These are phyloP conservation scores for Podila epigama DNA, from an alignment of 192 early-diverging fungal species.

Conservation along the genomic window DNA sequence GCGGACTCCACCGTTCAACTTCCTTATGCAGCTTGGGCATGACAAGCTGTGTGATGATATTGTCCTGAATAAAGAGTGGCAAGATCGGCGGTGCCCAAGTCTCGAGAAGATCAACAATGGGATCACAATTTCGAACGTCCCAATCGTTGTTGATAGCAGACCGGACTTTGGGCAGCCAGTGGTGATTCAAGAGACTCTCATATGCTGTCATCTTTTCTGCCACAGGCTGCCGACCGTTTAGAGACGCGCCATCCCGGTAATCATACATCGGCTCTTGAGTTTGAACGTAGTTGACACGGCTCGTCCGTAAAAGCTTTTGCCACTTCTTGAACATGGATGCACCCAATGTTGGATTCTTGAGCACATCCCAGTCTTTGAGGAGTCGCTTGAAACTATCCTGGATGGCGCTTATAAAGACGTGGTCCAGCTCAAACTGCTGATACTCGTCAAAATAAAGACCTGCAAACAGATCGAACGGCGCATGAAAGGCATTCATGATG, in stretches of 20 bases:
- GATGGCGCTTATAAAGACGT: conserved; percentile 61
- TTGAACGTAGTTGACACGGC: conserved; percentile 26
- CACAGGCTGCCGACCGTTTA: conserved; percentile 11
- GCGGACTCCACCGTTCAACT: conserved; percentile 71
- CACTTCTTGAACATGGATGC: conserved; percentile 62
- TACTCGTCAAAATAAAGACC: conserved; percentile 66
- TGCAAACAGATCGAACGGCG: conserved; percentile 63
- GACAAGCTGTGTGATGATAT: conserved; percentile 81
- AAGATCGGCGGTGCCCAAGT: conserved; percentile 70
- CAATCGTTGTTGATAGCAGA: conserved; percentile 83
- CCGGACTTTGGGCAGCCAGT: conserved; percentile 82
- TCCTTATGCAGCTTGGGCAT: conserved; percentile 76
- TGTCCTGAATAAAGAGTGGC: conserved; percentile 75
- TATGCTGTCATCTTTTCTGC: conserved; percentile 71
- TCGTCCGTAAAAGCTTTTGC: conserved; percentile 63
- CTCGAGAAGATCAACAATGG: conserved; percentile 72
- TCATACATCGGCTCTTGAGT: conserved; percentile 36
- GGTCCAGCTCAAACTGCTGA: conserved; percentile 66
- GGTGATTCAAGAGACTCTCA: conserved; percentile 77
- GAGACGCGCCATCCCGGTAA: conserved; percentile 4
- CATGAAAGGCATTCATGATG: conserved; percentile 55
- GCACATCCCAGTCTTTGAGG: conserved; percentile 68
- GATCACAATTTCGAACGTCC: conserved; percentile 71
- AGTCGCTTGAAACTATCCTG: conserved; percentile 45
- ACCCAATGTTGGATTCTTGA: conserved; percentile 63